Base-by-base conservation (phyloP, 768 basidiomycete genomes). In the Dacryopinax spathularia region DNA sequence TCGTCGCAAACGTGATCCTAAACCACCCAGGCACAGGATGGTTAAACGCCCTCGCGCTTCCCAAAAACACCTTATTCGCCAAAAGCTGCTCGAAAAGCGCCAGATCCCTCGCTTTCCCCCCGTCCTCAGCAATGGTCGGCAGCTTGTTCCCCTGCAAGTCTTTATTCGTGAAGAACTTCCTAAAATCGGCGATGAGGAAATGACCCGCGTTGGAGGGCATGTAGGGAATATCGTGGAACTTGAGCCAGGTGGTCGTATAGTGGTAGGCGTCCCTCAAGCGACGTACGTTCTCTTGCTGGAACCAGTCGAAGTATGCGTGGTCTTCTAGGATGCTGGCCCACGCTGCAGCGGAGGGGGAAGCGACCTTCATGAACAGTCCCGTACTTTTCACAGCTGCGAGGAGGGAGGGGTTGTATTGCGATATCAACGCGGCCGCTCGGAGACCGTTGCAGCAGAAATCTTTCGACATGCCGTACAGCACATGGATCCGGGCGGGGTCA, bases 361-460 rank as follows among this genome's bases (percentile, higher is more conserved):
- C 66, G 60, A 70, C 64, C 66, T 70, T 71, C 67, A 70, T 70
- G 33, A 69, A 61, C 22, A 71, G 63, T 33, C 68, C 67, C 20
- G 62, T 65, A 29, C 59, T 44, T 35, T 65, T 63, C 60, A 71
- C 66, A n/a, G 69, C 63, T 0, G 65, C 62, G 39, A 70, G 68
- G 1, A 71, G 60, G 2, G 62, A 60, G 9, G 66, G 64, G 65
- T 71, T 71, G n/a, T 66, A 60, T 64, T 69, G 69, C 48, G 69
- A 68, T 12, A 70, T 67, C 60, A 71, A 64, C 7, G 66, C 68
- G 22, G 68, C 70, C 34, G 69, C 60, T 1, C 70, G 65, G 16
- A 71, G 63, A 0, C 70, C 70, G 65, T 71, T 71, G 60, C 62
- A 61, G 7, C 68, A 65, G 63, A 67, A 71, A 44, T 71, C 70